These are phyloP conservation scores for Neonectria sp. DNA, from an alignment of 2,329 filamentous ascomycete genomes.

Conservation along the genomic window DNA sequence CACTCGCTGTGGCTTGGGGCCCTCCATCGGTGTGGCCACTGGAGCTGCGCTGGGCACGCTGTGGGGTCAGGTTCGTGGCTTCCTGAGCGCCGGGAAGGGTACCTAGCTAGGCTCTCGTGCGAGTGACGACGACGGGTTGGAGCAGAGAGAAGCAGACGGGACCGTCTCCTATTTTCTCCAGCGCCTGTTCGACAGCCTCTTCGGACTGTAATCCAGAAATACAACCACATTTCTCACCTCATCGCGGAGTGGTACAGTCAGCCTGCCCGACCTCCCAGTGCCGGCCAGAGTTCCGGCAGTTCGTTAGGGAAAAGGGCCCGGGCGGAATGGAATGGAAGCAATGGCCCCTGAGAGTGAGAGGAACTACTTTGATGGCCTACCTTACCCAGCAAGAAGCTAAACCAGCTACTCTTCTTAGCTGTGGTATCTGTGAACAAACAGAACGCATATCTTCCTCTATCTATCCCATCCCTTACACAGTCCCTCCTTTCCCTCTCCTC, in stretches of 20 bases:
- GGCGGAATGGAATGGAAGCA: conserved; percentile 4
- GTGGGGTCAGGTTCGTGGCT: conserved; percentile 7
- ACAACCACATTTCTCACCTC: not conserved
- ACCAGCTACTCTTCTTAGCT: not conserved
- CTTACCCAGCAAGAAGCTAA: not conserved
- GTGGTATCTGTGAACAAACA: not conserved
- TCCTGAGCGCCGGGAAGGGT: not conserved
- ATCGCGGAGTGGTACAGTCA: not conserved
- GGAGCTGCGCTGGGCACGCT: conserved; percentile 20
- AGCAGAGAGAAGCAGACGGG: not conserved
- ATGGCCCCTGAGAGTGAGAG: conserved; percentile 14
- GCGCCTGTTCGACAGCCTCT: too few relatives aligned
- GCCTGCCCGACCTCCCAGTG: not conserved
- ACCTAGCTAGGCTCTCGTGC: not conserved
- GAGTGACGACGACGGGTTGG: not conserved
- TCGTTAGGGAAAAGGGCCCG: not conserved
- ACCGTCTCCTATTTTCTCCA: not conserved
- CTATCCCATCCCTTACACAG: conserved; percentile 8
- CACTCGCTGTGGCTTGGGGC: not conserved
- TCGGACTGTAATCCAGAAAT: too few relatives aligned
- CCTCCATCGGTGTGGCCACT: conserved; percentile 12
- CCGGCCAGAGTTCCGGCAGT: not conserved
- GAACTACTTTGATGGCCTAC: not conserved
- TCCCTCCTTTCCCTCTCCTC: not conserved
- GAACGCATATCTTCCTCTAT: not conserved